Base-by-base conservation (phyloP, 2,329 filamentous ascomycete genomes). In the Colletotrichum spaethianum region DNA sequence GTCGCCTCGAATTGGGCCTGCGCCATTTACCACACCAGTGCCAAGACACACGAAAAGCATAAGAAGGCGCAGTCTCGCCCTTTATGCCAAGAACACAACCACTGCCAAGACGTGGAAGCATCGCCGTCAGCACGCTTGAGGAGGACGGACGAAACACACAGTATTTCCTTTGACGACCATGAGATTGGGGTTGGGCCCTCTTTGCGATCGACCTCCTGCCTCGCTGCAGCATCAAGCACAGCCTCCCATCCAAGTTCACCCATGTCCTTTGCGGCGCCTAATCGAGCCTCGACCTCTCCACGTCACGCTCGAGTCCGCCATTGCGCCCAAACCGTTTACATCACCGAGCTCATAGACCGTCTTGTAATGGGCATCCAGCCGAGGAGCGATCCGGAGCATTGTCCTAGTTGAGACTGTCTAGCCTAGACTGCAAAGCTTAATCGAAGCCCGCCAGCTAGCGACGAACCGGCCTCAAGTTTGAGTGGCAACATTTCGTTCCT, bases 61-160 rank as follows among this genome's bases (percentile, higher is more conserved):
- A 70, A 67, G 67, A 66, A 70, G 62, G 50, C 40, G 62, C 28
- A 53, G 46, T 40, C 46, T 66, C 55, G 53, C 53, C 44, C 67
- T 59, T 26, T 36, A 4, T 52, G 55, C 62, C 55, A 66, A 66
- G 67, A 61, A 23, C 44, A 55, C 62, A 46, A 36, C 40, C 23
- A 36, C 44, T 33, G 67, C 67, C 67, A 70, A 70, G 67, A 38
- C 53, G 44, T 26, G 26, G 44, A 36, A 65, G 1, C n/a, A 40
- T 46, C 11, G n/a, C 65, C 48, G 20, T 42, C 61, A 44, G 26
- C 20, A 26, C 38, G 20, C 48, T 23, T 33, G 11, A 42, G n/a
- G 56, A 26, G 7, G 11, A n/a, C n/a, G 16, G 23, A n/a, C n/a
- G n/a, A 20, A 44, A 42, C 42, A 61, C 18, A 61, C 26, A 28